A percentile compares a stretch with the other conserved stretches of the same genome.
These are phyloP conservation scores for Tricharina praecox DNA, from an alignment of 495 filamentous ascomycete genomes.

Conservation along the genomic window DNA sequence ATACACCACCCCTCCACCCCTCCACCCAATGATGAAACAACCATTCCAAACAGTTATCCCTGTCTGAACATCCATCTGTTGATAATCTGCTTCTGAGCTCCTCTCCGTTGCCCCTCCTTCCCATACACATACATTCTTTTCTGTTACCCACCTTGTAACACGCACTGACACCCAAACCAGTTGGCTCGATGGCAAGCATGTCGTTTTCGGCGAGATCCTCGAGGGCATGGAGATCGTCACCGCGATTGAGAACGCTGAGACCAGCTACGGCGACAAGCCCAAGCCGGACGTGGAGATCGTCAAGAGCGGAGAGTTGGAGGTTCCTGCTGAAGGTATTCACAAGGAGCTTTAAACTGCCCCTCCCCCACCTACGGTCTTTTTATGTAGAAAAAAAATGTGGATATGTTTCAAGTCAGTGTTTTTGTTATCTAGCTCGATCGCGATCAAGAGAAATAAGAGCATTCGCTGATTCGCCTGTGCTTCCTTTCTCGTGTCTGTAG, in stretches of 20 bases:
- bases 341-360: constrained; percentile 62
- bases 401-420: too few species aligned
- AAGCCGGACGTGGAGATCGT: constrained; percentile 61
- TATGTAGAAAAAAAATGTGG: too few species aligned
- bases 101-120: neutral
- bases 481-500: too few species aligned
- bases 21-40: constrained; percentile 7
- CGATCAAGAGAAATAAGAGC: too few species aligned
- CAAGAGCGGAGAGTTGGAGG: constrained; percentile 82
- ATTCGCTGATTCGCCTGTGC: too few species aligned
- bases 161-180: constrained; percentile 31
- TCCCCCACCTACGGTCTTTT: too few species aligned
- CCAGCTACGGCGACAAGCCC: constrained; percentile 58
- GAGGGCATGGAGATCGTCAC: constrained; percentile 84
- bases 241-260: constrained; percentile 67
- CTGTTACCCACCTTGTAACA: constrained; percentile 11
- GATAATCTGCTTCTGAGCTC: constrained; percentile 7
- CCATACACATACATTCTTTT: constrained; percentile 1
- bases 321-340: constrained; percentile 94
- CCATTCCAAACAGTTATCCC: constrained; percentile 11
- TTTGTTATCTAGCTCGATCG: too few species aligned
- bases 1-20: neutral
- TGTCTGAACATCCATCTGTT: constrained; percentile 10
- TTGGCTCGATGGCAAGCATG: constrained; percentile 78
- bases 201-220: constrained; percentile 81